A percentile compares a stretch with the other conserved stretches of the same genome.
Evolutionary conservation across 2,329 filamentous ascomycete genomes (phyloP).

Genomic region (Colletotrichum tofieldiae): DNA sequence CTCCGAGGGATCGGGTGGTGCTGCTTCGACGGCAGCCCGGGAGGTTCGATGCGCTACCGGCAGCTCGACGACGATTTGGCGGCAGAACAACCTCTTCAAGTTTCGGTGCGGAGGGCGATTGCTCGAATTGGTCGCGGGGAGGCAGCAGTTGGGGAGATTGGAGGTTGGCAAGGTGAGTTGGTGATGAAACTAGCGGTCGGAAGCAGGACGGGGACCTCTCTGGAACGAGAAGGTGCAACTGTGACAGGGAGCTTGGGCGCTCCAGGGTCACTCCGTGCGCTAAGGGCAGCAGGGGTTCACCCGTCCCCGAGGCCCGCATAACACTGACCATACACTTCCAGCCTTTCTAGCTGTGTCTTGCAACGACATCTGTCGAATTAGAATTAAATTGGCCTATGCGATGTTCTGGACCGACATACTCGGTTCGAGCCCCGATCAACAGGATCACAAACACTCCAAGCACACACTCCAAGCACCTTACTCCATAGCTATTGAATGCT

Average conservation of each 20-base stretch:
- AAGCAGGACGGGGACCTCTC: constrained; percentile 29
- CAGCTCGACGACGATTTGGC: neutral
- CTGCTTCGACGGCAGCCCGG: neutral
- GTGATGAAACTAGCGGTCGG: constrained; percentile 26
- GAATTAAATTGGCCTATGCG: neutral
- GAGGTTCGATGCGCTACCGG: neutral
- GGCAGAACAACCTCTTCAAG: too few species aligned
- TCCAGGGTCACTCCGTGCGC: constrained; percentile 24
- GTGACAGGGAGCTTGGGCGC: constrained; percentile 36
- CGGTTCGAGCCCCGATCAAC: neutral
- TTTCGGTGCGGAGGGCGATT: neutral
- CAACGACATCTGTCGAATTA: neutral
- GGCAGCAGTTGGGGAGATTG: constrained; percentile 4
- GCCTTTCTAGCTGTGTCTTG: neutral
- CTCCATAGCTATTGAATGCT: too few species aligned
- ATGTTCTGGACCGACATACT: too few species aligned
- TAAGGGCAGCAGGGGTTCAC: constrained; percentile 29
- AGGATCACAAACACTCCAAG: too few species aligned
- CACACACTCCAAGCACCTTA: neutral
- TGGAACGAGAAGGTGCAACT: constrained; percentile 10
- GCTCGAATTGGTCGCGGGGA: neutral
- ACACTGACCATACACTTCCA: neutral
- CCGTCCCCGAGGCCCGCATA: constrained; percentile 1
- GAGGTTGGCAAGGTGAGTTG: constrained; percentile 6
- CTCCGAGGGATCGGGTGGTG: constrained; percentile 14